Conservation (phyloP, 1,139 yeast species). For the Casaregolazyma lundiana region DNA sequence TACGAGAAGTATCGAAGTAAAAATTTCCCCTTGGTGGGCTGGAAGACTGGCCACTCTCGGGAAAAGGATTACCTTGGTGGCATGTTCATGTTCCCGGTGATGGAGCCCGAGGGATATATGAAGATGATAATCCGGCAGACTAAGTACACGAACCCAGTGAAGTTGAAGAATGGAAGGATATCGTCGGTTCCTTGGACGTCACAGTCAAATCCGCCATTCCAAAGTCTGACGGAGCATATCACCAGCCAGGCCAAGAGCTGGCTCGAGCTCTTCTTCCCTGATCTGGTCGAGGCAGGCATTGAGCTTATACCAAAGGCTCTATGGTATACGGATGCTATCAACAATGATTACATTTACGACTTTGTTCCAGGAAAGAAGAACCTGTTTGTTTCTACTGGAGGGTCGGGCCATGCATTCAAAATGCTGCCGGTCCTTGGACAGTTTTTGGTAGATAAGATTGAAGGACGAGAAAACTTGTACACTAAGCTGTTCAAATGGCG, state of each 20-base stretch:
- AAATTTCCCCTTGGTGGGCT: conserved; percentile 16
- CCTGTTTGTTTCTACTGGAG: conserved; percentile 44
- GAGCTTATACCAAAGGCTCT: conserved; percentile 29
- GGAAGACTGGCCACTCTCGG: conserved; percentile 15
- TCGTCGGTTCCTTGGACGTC: conserved; percentile 14
- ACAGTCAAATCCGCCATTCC: conserved; percentile 12
- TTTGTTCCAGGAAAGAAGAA: conserved; percentile 38
- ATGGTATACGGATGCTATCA: conserved; percentile 45
- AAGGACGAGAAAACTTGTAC: conserved; percentile 12
- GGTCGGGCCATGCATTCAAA: conserved; percentile 38
- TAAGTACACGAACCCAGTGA: conserved; percentile 15
- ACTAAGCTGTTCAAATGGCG: conserved; percentile 14
- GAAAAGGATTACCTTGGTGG: conserved; percentile 16
- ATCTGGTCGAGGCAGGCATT: conserved; percentile 15
- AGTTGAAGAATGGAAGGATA: conserved; percentile 10
- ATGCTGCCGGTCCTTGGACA: conserved; percentile 18
- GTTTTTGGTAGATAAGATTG: conserved; percentile 11
- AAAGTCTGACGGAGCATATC: conserved; percentile 11
- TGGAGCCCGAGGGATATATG: conserved; percentile 16
- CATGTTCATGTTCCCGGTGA: conserved; percentile 15
- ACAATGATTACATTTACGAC: conserved; percentile 41
- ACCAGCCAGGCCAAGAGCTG: conserved; percentile 12
- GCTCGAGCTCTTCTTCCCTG: conserved; percentile 14
- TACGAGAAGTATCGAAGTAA: conserved; percentile 13
- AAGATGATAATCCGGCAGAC: conserved; percentile 16